Conservation (phyloP, 768 basidiomycete genomes). For the Cystoderma amianthinum region DNA sequence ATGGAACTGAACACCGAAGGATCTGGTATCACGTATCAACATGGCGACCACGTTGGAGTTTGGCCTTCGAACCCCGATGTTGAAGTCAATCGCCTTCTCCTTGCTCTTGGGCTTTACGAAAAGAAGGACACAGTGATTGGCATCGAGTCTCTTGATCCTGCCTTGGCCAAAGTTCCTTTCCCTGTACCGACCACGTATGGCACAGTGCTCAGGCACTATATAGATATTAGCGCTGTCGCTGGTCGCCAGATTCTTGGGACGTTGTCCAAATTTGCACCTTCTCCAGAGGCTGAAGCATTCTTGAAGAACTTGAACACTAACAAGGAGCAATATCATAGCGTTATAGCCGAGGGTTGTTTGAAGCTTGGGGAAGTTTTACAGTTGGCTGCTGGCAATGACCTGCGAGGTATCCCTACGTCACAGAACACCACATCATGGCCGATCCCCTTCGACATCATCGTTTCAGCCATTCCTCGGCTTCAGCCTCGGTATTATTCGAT, state of each 20-base stretch:
- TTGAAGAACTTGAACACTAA: constrained; percentile 74
- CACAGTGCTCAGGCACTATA: constrained; percentile 92
- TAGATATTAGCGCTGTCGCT: constrained; percentile 92
- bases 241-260: constrained; percentile 90
- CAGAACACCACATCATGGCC: constrained; percentile 80
- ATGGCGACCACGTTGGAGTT: constrained; percentile 95
- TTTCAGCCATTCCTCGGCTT: constrained; percentile 88
- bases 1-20: constrained; percentile 91
- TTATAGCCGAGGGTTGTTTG: constrained; percentile 76
- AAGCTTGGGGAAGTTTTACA: constrained; percentile 93
- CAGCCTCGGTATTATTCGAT: constrained; percentile 99
- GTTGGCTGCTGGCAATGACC: constrained; percentile 78
- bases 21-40: constrained; percentile 97
- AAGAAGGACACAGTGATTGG: constrained; percentile 81
- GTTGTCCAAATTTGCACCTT: constrained; percentile 85
- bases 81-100: constrained; percentile 87
- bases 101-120: constrained; percentile 74
- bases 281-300: constrained; percentile 64
- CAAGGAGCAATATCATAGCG: constrained; percentile 80
- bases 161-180: constrained; percentile 97
- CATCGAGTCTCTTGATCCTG: constrained; percentile 96
- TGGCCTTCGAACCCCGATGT: constrained; percentile 95
- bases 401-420: constrained; percentile 45
- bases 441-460: constrained; percentile 95
- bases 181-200: constrained; percentile 93